phyloP scores from a whole-genome alignment of 768 basidiomycete species.

The Boletus fagicola region DNA sequence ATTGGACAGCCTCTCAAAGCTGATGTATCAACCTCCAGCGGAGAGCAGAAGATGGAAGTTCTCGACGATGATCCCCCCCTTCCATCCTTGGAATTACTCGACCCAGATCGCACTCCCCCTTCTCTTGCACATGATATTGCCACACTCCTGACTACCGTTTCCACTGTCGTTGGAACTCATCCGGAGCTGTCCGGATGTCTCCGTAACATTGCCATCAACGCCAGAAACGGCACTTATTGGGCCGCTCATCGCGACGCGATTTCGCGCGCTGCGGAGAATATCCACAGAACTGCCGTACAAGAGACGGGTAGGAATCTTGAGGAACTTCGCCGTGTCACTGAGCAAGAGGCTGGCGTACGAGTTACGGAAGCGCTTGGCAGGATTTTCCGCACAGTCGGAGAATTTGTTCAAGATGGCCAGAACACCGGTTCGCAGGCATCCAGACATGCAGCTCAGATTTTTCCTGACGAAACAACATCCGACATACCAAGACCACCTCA shows the following conservation, averaged over 20 bases:
- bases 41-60: conserved; percentile 12
- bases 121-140: conserved; percentile 68
- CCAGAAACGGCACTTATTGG: conserved; percentile 70
- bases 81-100: conserved; percentile 41
- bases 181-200: conserved; percentile 71
- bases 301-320: conserved; percentile 41
- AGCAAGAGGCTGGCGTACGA: conserved; percentile 63
- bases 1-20: conserved; percentile 22
- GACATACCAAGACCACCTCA: conserved; percentile 10
- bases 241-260: conserved; percentile 56
- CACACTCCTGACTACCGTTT: conserved; percentile 53
- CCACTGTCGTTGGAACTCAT: conserved; percentile 55
- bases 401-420: conserved; percentile 26
- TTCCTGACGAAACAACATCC: not conserved
- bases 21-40: conserved; percentile 5
- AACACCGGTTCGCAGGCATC: conserved; percentile 2
- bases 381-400: conserved; percentile 55
- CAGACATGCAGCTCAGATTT: not conserved
- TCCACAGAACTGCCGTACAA: conserved; percentile 46
- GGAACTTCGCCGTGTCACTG: conserved; percentile 46
- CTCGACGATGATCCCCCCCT: conserved; percentile 48
- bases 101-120: conserved; percentile 29
- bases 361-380: conserved; percentile 62
- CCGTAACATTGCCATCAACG: conserved; percentile 61
- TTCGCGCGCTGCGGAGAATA: conserved; percentile 53